Evolutionary conservation across 177 flowering plant species (phyloP).

Genomic region (Tripterygium wilfordii): DNA sequence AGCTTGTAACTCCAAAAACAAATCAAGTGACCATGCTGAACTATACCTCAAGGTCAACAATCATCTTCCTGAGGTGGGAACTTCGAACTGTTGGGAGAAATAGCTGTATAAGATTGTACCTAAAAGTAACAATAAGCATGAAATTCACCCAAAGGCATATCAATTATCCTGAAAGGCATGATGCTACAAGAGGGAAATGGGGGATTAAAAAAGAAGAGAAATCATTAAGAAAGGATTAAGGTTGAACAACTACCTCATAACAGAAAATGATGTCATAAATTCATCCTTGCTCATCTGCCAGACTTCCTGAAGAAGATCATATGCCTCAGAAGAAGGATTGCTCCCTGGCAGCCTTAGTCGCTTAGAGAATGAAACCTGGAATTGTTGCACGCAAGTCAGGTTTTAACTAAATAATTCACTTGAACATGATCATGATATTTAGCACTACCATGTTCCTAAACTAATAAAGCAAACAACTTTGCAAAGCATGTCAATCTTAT

Average conservation of each 20-base stretch:
- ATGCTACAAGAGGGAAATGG: slow-evolving; percentile 1
- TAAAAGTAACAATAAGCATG: slow-evolving; percentile 23
- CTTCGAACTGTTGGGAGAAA: slow-evolving; percentile 51
- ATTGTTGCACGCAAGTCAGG: too few relatives aligned
- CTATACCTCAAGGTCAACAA: slow-evolving; percentile 87
- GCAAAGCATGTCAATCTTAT: too few relatives aligned
- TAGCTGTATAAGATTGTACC: slow-evolving; percentile 82
- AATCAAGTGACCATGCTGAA: neutral
- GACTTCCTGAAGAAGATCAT: slow-evolving; percentile 43
- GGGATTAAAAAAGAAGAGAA: neutral
- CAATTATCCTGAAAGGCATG: neutral
- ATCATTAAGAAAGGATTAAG: neutral
- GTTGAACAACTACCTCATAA: slow-evolving; percentile 59
- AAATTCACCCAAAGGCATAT: neutral
- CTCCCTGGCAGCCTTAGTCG: slow-evolving; percentile 75
- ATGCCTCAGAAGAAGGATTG: slow-evolving; percentile 27
- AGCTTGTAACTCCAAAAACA: too few relatives aligned
- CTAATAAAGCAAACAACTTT: too few relatives aligned
- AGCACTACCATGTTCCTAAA: too few relatives aligned
- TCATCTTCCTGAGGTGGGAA: slow-evolving; percentile 70
- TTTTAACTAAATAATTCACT: too few relatives aligned
- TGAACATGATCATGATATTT: too few relatives aligned
- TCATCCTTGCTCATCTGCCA: slow-evolving; percentile 96
- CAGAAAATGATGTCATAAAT: slow-evolving; percentile 54
- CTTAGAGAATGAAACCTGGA: slow-evolving; percentile 76